Percentiles rank a stretch among this genome's conserved stretches.
Conservation (phyloP, 2,329 filamentous ascomycete genomes). For the Alternaria triticina region DNA sequence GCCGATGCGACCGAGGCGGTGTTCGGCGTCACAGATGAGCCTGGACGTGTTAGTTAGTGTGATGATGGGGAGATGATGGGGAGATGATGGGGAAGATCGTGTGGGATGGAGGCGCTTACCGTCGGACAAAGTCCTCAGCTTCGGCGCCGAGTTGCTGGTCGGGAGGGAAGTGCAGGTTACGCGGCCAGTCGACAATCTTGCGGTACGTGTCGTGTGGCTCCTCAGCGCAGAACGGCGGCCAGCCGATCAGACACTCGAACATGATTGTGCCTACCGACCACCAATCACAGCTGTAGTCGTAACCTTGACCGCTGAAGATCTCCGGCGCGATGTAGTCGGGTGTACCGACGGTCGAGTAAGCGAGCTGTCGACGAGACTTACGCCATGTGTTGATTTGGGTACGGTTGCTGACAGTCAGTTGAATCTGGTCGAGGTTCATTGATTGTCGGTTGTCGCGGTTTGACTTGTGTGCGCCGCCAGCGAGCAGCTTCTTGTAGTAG, state of each 20-base stretch:
- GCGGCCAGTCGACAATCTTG: conserved; percentile 98
- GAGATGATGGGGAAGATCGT: too few species aligned
- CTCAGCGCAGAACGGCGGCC: conserved; percentile 98
- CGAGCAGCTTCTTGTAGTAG: conserved; percentile 96
- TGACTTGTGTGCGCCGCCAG: conserved; percentile 63
- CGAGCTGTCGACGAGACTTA: conserved; percentile 92
- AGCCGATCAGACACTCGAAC: conserved; percentile 98
- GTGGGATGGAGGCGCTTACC: conserved; percentile 61
- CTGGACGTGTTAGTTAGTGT: conserved; percentile 55
- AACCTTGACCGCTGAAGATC: conserved; percentile 95
- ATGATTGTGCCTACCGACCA: conserved; percentile 99
- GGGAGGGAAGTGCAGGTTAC: conserved; percentile 94
- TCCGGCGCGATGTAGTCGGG: conserved; percentile 99
- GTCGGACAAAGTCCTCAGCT: conserved; percentile 90
- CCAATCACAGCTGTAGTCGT: conserved; percentile 98
- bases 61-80: not conserved
- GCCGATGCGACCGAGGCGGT: conserved; percentile 81
- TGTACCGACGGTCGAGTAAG: conserved; percentile 97
- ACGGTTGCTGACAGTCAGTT: conserved; percentile 96
- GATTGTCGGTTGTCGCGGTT: conserved; percentile 77
- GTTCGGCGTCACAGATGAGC: conserved; percentile 91
- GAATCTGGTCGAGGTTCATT: conserved; percentile 96
- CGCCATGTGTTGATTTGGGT: conserved; percentile 99
- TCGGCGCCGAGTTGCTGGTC: conserved; percentile 88
- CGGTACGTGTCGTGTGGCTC: conserved; percentile 97